Percentiles rank a stretch among this genome's conserved stretches.
phyloP scores from a whole-genome alignment of 1,284 basidiomycete genomes.

The Ganoderma resinaceum region DNA sequence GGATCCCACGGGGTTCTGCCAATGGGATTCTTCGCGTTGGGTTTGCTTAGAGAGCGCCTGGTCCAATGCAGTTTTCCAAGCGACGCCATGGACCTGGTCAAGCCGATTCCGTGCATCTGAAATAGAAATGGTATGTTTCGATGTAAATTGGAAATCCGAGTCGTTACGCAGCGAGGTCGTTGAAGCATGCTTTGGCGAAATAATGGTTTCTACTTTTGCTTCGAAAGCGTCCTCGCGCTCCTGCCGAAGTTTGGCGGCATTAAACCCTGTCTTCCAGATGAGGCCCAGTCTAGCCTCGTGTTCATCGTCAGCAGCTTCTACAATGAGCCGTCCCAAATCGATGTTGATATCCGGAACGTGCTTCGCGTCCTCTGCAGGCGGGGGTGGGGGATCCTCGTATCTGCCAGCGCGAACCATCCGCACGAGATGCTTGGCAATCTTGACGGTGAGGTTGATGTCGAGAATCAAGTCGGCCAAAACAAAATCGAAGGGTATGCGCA shows the following conservation, averaged over 20 bases:
- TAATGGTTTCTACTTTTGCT: slow-evolving; percentile 76
- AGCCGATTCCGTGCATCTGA: slow-evolving; percentile 81
- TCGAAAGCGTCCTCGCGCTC: slow-evolving; percentile 86
- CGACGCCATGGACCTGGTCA: slow-evolving; percentile 76
- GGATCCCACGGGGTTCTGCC: slow-evolving; percentile 24
- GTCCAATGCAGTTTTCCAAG: slow-evolving; percentile 61
- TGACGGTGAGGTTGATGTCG: slow-evolving; percentile 69
- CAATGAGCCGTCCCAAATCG: slow-evolving; percentile 62
- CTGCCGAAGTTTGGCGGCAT: slow-evolving; percentile 78
- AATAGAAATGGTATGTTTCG: slow-evolving; percentile 70
- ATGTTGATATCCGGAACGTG: slow-evolving; percentile 71
- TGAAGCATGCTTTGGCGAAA: slow-evolving; percentile 43
- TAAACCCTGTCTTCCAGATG: slow-evolving; percentile 80
- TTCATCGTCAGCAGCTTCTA: slow-evolving; percentile 91
- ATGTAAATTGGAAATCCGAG: slow-evolving; percentile 60
- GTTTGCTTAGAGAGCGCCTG: slow-evolving; percentile 30
- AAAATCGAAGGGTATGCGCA: slow-evolving; percentile 86
- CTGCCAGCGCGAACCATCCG: slow-evolving; percentile 53
- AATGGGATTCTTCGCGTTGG: slow-evolving; percentile 27
- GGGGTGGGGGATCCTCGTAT: slow-evolving; percentile 58
- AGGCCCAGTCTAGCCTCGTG: slow-evolving; percentile 85
- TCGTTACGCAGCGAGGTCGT: slow-evolving; percentile 31
- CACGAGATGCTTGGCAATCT: slow-evolving; percentile 71
- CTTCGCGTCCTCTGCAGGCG: slow-evolving; percentile 77
- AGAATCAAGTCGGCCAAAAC: slow-evolving; percentile 77